Evolutionary conservation across 345 rosid genomes (phyloP).

Genomic region (Acer campestre): DNA sequence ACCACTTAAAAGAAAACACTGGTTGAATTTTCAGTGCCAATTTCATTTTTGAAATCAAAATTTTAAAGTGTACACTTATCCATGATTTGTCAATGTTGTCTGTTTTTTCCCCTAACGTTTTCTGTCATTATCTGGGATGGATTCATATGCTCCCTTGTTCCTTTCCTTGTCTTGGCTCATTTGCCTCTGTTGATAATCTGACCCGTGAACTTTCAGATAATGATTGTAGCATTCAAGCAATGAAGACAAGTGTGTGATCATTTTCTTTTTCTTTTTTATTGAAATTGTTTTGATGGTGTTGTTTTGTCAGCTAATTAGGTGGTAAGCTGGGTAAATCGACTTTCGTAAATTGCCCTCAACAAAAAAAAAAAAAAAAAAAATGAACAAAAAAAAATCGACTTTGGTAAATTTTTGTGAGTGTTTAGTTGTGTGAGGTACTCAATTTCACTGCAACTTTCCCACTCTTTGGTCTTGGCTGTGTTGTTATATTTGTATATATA

Average conservation of each 20-base stretch:
- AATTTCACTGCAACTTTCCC: conserved; percentile 1
- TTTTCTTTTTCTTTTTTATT: background rate
- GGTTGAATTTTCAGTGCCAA: background rate
- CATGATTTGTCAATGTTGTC: conserved; percentile 16
- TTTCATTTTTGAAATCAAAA: background rate
- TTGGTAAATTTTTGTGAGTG: background rate
- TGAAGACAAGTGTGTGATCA: conserved; percentile 6
- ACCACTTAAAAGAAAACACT: background rate
- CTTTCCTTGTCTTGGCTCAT: conserved; percentile 12
- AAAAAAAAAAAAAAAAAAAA: background rate
- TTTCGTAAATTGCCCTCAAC: background rate
- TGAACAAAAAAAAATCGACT: background rate
- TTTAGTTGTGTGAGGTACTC: conserved; percentile 7
- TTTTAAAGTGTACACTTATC: background rate
- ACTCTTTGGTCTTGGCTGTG: background rate
- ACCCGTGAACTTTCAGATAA: conserved; percentile 19
- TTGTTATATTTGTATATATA: background rate
- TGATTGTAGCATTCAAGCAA: conserved; percentile 15
- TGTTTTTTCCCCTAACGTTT: background rate
- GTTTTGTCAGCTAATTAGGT: background rate
- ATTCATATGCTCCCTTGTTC: conserved; percentile 5
- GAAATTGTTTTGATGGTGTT: background rate
- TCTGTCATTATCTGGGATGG: background rate
- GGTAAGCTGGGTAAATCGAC: background rate
- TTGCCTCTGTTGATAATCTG: conserved; percentile 13